A percentile compares a stretch with the other conserved stretches of the same genome.
Evolutionary conservation across 768 basidiomycete species (phyloP).

Genomic region (Boletus edulis): DNA sequence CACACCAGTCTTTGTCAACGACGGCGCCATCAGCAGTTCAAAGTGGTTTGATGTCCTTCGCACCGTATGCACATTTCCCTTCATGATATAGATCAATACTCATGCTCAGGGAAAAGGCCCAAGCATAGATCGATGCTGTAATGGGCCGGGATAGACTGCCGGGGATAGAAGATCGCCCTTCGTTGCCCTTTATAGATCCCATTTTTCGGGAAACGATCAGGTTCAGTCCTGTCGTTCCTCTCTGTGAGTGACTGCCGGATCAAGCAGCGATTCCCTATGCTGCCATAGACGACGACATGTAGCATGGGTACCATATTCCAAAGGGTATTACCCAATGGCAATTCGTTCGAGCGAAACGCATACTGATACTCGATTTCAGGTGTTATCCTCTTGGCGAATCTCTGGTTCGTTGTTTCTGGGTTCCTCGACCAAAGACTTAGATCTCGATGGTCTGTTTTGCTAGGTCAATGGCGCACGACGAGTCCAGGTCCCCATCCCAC

Average conservation of each 20-base stretch:
- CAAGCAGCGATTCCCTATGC: not conserved
- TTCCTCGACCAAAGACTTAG: too few species aligned
- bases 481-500: not conserved
- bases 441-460: not conserved
- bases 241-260: not conserved
- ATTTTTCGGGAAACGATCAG: not conserved
- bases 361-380: too few species aligned
- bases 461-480: not conserved
- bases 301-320: constrained; percentile 46
- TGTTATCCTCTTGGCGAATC: too few species aligned
- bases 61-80: too few species aligned
- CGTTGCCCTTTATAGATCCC: not conserved
- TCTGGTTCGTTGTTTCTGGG: too few species aligned
- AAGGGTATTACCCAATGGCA: constrained; percentile 13
- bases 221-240: not conserved
- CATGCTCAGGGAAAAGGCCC: not conserved
- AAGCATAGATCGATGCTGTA: not conserved
- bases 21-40: too few species aligned
- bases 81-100: too few species aligned
- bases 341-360: too few species aligned
- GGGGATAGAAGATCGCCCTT: not conserved
- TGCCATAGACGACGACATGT: not conserved
- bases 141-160: not conserved
- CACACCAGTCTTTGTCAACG: too few species aligned
- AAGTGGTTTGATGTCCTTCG: too few species aligned